Base-by-base conservation (phyloP, 768 basidiomycete genomes). In the Imleria badia region DNA sequence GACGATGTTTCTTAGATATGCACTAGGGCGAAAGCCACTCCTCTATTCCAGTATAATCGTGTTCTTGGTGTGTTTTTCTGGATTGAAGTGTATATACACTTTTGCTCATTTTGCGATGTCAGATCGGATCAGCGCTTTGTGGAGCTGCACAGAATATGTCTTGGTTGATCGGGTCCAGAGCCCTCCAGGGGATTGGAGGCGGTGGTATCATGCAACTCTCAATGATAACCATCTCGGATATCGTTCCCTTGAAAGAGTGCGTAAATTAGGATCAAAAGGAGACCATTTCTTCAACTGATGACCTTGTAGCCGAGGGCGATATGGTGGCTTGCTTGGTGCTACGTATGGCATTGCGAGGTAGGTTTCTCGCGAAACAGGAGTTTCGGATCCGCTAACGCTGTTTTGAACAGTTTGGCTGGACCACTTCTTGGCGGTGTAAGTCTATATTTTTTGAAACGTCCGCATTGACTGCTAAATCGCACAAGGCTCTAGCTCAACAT, bases 131-230 rank as follows among this genome's bases (percentile, higher is more conserved):
- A 7, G 89, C 88, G 4, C 71, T 93, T 40, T 91, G 89, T 62
- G 91, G 90, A 12, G 85, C 88, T 1, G 89, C 91, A 0, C 86
- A 93, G 63, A 83, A 54, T 51, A 86, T 92, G 81, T 78, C 74
- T 4, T 89, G 87, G 91, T 72, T 94, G 10, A 83, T 91, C 35
- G 75, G 87, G 0, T 82, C 80, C 43, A 82, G 91, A 58, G 91
- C 87, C 3, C 75, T 93, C 2, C 91, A 93, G 68, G 91, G 91
- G 11, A 82, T 92, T 29, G 91, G 91, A 15, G 89, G 88, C 14
- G 89, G 88, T 7, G 89, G 87, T 2, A 85, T 91, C 52, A 75
- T 89, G 20, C 87, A 88, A 62, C 73, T 90, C 58, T 83, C 85
- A 9, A 82, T 85, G 48, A 91, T 92, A 62, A 87, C 82, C 3